Conservation (phyloP, 75 land plant genomes). For the Ceratopteris richardii region DNA sequence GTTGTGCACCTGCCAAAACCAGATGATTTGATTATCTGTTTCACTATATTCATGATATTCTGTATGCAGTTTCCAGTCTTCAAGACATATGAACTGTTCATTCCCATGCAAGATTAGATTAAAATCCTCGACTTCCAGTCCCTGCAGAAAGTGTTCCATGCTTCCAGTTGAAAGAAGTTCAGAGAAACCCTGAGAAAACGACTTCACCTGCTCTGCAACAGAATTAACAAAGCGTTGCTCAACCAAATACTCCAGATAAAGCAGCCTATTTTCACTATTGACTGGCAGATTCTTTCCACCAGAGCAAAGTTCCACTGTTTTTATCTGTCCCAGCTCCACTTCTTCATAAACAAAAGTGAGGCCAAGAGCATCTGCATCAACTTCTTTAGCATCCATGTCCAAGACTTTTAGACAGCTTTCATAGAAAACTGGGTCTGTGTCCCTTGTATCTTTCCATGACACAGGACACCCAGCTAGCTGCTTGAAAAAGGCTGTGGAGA, state of each 20-base stretch:
- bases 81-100: constrained; percentile 33
- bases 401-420: constrained; percentile 75
- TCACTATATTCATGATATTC: constrained; percentile 52
- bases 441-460: constrained; percentile 69
- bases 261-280: constrained; percentile 56
- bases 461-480: constrained; percentile 53
- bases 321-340: constrained; percentile 68
- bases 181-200: constrained; percentile 68
- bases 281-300: constrained; percentile 66
- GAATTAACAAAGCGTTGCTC: constrained; percentile 54
- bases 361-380: constrained; percentile 80
- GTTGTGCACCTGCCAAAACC: constrained; percentile 64
- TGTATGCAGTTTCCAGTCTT: constrained; percentile 60
- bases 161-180: constrained; percentile 45
- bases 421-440: constrained; percentile 80
- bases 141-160: constrained; percentile 24
- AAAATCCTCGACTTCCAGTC: constrained; percentile 44
- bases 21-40: constrained; percentile 36
- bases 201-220: constrained; percentile 51
- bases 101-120: constrained; percentile 40
- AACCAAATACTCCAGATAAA: constrained; percentile 66
- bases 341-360: constrained; percentile 78
- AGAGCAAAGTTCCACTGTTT: constrained; percentile 59
- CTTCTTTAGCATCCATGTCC: constrained; percentile 61
- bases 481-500: constrained; percentile 39